phyloP scores from a whole-genome alignment of 2,329 filamentous ascomycete genomes.

The Lasiodiplodia sp. region DNA sequence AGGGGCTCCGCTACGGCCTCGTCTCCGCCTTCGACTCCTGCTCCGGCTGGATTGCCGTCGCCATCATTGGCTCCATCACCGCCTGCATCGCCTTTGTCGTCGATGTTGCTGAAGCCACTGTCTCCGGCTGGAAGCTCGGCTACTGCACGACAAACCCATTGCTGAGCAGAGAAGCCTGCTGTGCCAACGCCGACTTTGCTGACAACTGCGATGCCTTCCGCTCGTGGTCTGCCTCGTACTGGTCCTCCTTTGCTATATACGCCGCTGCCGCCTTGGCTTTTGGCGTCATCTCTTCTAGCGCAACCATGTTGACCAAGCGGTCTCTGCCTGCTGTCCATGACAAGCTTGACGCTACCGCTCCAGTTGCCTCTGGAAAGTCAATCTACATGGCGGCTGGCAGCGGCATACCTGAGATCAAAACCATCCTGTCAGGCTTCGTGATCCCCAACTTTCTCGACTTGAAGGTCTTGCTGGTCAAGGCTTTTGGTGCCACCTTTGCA shows the following conservation, averaged over 20 bases:
- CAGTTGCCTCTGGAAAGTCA: conserved; percentile 51
- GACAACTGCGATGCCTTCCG: conserved; percentile 51
- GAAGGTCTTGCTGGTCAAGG: conserved; percentile 64
- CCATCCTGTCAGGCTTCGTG: conserved; percentile 66
- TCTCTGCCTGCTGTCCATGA: conserved; percentile 55
- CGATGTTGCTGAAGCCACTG: conserved; percentile 61
- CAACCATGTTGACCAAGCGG: conserved; percentile 59
- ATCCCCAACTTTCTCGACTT: conserved; percentile 65
- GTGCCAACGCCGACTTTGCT: conserved; percentile 42
- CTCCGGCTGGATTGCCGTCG: conserved; percentile 64
- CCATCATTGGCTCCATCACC: conserved; percentile 62
- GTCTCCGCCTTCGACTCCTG: conserved; percentile 57
- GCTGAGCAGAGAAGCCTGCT: conserved; percentile 60
- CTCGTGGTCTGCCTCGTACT: conserved; percentile 54
- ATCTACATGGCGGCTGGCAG: conserved; percentile 67
- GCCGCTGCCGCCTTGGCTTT: conserved; percentile 58
- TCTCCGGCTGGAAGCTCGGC: conserved; percentile 65
- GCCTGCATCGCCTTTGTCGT: conserved; percentile 64
- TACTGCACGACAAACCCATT: conserved; percentile 58
- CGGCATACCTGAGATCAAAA: conserved; percentile 69
- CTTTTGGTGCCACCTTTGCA: conserved; percentile 64
- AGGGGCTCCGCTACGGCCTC: conserved; percentile 51
- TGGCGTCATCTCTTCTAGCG: conserved; percentile 57
- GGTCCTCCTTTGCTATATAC: conserved; percentile 56
- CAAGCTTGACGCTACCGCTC: conserved; percentile 34